phyloP scores from a whole-genome alignment of 225 moss, liverwort and hornwort genomes.

The Bryum argenteum region DNA sequence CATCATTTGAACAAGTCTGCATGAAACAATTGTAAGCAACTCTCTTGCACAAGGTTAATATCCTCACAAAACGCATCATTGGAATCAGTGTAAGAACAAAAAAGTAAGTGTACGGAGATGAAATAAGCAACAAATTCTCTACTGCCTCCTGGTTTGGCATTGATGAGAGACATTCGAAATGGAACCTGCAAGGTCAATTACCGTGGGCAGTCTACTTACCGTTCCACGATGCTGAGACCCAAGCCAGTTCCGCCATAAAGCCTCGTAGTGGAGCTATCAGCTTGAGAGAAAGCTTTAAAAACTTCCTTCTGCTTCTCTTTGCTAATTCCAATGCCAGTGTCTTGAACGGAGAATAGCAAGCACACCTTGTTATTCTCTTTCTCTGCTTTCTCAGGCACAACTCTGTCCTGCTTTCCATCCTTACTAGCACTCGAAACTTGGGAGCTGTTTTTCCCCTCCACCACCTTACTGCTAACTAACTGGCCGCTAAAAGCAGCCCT shows the following conservation, averaged over 20 bases:
- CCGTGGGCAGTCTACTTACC: slow-evolving; percentile 43
- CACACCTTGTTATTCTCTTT: slow-evolving; percentile 56
- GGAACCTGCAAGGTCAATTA: neutral
- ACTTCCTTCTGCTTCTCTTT: slow-evolving; percentile 90
- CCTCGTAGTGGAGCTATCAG: slow-evolving; percentile 87
- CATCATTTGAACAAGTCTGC: slow-evolving; percentile 63
- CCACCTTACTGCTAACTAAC: slow-evolving; percentile 28
- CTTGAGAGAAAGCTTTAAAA: slow-evolving; percentile 94
- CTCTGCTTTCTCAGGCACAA: slow-evolving; percentile 46
- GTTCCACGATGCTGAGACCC: slow-evolving; percentile 91
- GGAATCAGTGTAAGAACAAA: neutral
- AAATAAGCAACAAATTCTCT: neutral
- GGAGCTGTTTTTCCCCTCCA: slow-evolving; percentile 27
- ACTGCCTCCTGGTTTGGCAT: neutral
- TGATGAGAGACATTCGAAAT: neutral
- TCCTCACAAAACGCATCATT: neutral
- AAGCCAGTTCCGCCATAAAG: slow-evolving; percentile 94
- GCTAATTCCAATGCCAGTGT: slow-evolving; percentile 95
- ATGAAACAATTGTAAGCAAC: neutral
- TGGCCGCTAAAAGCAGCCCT: slow-evolving; percentile 29
- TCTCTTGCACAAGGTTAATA: neutral
- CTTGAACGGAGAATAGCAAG: slow-evolving; percentile 75
- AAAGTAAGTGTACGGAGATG: neutral
- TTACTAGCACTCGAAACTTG: slow-evolving; percentile 23
- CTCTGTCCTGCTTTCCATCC: slow-evolving; percentile 59